These are phyloP conservation scores for Diatrype stigma DNA, from an alignment of 2,329 filamentous ascomycete genomes.

Conservation along the genomic window DNA sequence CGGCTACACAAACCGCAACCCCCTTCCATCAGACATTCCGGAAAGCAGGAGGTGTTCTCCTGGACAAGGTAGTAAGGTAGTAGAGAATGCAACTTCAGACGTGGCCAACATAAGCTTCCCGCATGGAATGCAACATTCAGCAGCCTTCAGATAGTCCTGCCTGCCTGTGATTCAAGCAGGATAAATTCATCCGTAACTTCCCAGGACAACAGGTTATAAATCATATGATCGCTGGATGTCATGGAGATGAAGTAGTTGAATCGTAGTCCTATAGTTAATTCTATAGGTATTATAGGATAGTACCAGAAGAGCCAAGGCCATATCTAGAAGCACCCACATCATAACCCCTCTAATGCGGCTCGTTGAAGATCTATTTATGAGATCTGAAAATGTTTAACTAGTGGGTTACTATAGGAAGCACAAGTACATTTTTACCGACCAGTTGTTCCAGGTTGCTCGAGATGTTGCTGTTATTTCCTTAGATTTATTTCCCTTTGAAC, in stretches of 20 bases:
- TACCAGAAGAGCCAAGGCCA: too few species aligned
- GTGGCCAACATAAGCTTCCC: not conserved
- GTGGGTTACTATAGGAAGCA: not conserved
- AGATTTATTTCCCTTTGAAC: too few species aligned
- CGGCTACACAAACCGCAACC: not conserved
- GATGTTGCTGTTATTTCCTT: not conserved
- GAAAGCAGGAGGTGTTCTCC: too few species aligned
- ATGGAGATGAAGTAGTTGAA: too few species aligned
- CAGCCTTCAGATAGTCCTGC: not conserved
- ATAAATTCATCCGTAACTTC: too few species aligned
- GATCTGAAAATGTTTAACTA: not conserved
- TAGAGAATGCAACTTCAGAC: not conserved
- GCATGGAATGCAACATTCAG: not conserved
- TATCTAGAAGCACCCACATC: too few species aligned
- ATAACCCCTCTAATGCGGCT: not conserved
- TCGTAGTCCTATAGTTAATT: too few species aligned
- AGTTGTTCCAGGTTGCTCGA: not conserved
- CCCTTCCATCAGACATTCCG: not conserved
- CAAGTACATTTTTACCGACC: not conserved
- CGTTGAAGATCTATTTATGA: not conserved
- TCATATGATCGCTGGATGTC: too few species aligned
- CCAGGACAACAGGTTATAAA: too few species aligned
- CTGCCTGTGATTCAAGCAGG: too few species aligned
- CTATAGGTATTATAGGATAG: too few species aligned
- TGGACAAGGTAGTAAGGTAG: not conserved